Percentiles rank a stretch among this genome's conserved stretches.
Conservation (phyloP, 108 stramenopile species). For the Nitzschia palea region DNA sequence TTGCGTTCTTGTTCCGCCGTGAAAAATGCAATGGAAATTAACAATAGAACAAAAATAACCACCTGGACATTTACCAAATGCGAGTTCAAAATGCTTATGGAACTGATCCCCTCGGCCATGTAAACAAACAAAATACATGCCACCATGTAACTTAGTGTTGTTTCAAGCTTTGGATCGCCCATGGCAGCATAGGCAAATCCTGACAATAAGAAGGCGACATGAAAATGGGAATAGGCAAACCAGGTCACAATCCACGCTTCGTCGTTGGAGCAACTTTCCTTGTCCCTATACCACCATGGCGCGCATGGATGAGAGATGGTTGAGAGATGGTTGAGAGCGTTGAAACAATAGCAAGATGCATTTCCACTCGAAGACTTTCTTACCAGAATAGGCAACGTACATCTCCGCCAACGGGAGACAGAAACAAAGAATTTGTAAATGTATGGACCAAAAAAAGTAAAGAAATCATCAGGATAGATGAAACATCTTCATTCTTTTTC, state of each 20-base stretch:
- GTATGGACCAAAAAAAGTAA: conserved; percentile 2
- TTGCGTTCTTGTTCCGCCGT: conserved; percentile 9
- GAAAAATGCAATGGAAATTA: conserved; percentile 1
- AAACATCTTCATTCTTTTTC: background rate
- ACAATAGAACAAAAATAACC: conserved; percentile 2
- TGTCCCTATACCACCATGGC: too few species aligned
- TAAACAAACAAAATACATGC: conserved; percentile 12
- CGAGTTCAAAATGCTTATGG: background rate
- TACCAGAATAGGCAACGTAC: conserved; percentile 13
- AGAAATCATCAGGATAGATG: background rate
- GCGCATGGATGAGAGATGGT: background rate
- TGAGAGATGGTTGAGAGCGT: background rate
- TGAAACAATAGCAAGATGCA: background rate
- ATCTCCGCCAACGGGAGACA: conserved; percentile 1
- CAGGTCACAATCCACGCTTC: conserved; percentile 17
- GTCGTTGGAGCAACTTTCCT: conserved; percentile 7
- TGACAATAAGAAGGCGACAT: conserved; percentile 1
- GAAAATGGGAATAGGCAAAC: conserved; percentile 12
- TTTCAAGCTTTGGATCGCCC: background rate
- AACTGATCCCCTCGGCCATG: conserved; percentile 2
- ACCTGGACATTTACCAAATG: conserved; percentile 7
- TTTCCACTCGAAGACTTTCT: background rate
- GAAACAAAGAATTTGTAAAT: background rate
- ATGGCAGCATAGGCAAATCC: background rate
- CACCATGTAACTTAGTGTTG: background rate